A percentile compares a stretch with the other conserved stretches of the same genome.
phyloP scores from a whole-genome alignment of 148 eudicot genomes.

The Rhododendron griersonianum region DNA sequence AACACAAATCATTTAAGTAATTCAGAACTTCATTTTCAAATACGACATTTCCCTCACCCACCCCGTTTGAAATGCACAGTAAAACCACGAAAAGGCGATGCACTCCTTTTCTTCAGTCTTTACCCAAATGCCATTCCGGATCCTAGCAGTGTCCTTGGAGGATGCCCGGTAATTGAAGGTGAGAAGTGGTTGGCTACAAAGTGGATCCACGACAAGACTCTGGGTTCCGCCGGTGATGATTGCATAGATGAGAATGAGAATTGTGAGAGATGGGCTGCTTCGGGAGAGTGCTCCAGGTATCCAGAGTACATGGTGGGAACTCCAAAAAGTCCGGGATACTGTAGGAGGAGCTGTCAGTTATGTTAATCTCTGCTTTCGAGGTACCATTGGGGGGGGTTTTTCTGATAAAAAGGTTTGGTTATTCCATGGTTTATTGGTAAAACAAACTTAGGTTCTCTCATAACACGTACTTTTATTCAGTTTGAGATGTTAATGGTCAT shows the following conservation, averaged over 20 bases:
- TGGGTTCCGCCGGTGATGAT: conserved; percentile 31
- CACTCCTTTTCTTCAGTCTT: conserved; percentile 89
- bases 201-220: conserved; percentile 29
- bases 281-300: conserved; percentile 86
- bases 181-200: neutral
- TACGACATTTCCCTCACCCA: neutral
- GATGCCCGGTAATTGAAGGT: conserved; percentile 46
- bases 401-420: no score
- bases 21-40: neutral
- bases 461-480: neutral
- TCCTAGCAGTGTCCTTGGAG: conserved; percentile 66
- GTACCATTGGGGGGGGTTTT: neutral
- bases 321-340: conserved; percentile 22
- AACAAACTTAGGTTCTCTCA: neutral
- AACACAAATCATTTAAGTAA: neutral
- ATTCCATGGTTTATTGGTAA: neutral
- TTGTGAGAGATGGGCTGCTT: conserved; percentile 89
- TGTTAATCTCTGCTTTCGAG: neutral
- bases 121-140: conserved; percentile 67
- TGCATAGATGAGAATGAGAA: conserved; percentile 60
- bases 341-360: neutral
- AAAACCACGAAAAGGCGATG: conserved; percentile 89
- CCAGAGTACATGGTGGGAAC: conserved; percentile 88
- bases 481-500: neutral
- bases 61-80: conserved; percentile 27